A percentile compares a stretch with the other conserved stretches of the same genome.
Evolutionary conservation across 805 yeast species (phyloP).

Genomic region (Brettanomyces sp.): DNA sequence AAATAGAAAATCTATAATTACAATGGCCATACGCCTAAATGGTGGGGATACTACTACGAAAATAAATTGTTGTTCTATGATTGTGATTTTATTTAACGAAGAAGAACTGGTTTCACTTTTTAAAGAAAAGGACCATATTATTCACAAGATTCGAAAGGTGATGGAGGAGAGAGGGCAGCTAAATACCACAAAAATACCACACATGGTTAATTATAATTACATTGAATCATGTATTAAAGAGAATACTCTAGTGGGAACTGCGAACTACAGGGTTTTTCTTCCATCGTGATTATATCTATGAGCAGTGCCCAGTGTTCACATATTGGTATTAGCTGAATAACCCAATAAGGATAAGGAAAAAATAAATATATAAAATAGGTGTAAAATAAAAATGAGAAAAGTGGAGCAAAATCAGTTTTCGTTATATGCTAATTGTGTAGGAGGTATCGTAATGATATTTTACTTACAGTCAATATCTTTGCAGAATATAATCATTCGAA

Average conservation of each 20-base stretch:
- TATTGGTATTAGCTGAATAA: no score
- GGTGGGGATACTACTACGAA: slow-evolving; percentile 33
- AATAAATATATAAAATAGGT: no score
- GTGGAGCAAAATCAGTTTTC: no score
- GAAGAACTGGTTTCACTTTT: slow-evolving; percentile 1
- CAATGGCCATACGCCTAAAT: slow-evolving; percentile 6
- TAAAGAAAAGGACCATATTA: background rate
- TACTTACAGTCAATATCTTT: no score
- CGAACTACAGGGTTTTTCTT: slow-evolving; percentile 1
- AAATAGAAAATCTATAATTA: slow-evolving; percentile 1
- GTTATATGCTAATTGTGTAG: no score
- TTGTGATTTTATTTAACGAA: slow-evolving; percentile 24
- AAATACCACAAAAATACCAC: slow-evolving; percentile 1
- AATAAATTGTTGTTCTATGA: slow-evolving; percentile 26
- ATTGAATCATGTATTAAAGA: slow-evolving; percentile 4
- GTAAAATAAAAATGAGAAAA: no score
- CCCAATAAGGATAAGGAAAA: no score
- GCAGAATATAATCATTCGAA: no score
- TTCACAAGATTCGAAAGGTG: background rate
- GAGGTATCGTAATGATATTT: no score
- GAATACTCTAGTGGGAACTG: slow-evolving; percentile 1
- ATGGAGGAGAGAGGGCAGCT: slow-evolving; percentile 3
- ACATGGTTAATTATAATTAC: slow-evolving; percentile 2
- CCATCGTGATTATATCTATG: background rate
- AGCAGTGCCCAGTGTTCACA: no score